A percentile compares a stretch with the other conserved stretches of the same genome.
Evolutionary conservation across 2,329 filamentous ascomycete genomes (phyloP).

Genomic region (Ascochyta pisi): DNA sequence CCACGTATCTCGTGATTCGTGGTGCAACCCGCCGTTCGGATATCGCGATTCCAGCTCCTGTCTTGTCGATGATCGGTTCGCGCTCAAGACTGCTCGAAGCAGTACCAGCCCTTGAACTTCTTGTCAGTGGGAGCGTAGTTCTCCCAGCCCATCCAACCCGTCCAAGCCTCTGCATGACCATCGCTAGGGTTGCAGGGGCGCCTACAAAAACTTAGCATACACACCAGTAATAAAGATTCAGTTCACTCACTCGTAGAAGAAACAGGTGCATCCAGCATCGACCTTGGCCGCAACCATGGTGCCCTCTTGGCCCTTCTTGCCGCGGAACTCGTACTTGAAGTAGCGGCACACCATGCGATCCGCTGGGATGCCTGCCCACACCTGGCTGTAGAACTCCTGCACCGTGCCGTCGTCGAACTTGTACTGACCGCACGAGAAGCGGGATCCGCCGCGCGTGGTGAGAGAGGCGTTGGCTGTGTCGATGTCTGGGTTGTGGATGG

Average conservation of each 20-base stretch:
- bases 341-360: constrained; percentile 6
- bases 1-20: too few relatives aligned
- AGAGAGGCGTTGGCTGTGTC: neutral
- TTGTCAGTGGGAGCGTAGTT: constrained; percentile 8
- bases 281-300: constrained; percentile 15
- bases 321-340: constrained; percentile 14
- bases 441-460: neutral
- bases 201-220: neutral
- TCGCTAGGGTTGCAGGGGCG: neutral
- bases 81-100: constrained; percentile 4
- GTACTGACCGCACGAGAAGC: constrained; percentile 15
- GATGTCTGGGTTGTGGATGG: neutral
- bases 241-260: constrained; percentile 10
- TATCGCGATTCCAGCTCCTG: neutral
- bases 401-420: constrained; percentile 14
- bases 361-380: constrained; percentile 9
- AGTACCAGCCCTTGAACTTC: constrained; percentile 16
- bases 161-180: constrained; percentile 4
- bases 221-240: neutral
- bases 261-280: constrained; percentile 11
- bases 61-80: too few relatives aligned
- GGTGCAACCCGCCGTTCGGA: neutral
- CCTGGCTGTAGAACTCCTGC: constrained; percentile 15
- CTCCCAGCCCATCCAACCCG: constrained; percentile 9
- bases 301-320: constrained; percentile 11